Evolutionary conservation across 2,329 filamentous ascomycete species (phyloP).

Genomic region (Colletotrichum caudatum): DNA sequence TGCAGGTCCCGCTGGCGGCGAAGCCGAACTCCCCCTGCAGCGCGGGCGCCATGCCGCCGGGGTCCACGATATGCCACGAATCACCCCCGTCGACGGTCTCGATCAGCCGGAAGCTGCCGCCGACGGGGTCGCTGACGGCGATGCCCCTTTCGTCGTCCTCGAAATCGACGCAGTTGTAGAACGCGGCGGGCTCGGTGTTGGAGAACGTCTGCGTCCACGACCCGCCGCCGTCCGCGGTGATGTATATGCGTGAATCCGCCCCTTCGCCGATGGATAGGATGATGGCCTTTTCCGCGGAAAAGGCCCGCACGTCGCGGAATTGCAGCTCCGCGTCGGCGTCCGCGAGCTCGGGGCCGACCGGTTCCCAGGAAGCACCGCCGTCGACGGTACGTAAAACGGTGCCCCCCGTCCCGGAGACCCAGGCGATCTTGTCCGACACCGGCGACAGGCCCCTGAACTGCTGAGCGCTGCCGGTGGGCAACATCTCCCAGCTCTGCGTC

Average conservation of each 20-base stretch:
- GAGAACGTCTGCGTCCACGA: constrained; percentile 48
- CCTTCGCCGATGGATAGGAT: constrained; percentile 53
- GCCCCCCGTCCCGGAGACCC: constrained; percentile 49
- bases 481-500: constrained; percentile 45
- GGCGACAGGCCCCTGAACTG: constrained; percentile 50
- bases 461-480: constrained; percentile 45
- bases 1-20: constrained; percentile 51
- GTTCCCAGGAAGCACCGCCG: constrained; percentile 48
- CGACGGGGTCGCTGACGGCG: constrained; percentile 51
- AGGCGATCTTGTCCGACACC: constrained; percentile 48
- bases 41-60: constrained; percentile 46
- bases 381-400: constrained; percentile 49
- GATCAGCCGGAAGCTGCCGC: constrained; percentile 49
- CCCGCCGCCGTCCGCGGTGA: constrained; percentile 47
- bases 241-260: constrained; percentile 49
- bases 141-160: constrained; percentile 45
- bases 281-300: constrained; percentile 56
- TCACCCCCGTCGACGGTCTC: constrained; percentile 49
- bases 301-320: constrained; percentile 53
- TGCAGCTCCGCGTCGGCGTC: constrained; percentile 45
- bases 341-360: constrained; percentile 47
- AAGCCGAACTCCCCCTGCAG: constrained; percentile 49
- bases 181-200: constrained; percentile 48
- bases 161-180: constrained; percentile 52
- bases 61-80: constrained; percentile 47